Conservation (phyloP, 2,329 filamentous ascomycete genomes). For the Fusarium sp. region DNA sequence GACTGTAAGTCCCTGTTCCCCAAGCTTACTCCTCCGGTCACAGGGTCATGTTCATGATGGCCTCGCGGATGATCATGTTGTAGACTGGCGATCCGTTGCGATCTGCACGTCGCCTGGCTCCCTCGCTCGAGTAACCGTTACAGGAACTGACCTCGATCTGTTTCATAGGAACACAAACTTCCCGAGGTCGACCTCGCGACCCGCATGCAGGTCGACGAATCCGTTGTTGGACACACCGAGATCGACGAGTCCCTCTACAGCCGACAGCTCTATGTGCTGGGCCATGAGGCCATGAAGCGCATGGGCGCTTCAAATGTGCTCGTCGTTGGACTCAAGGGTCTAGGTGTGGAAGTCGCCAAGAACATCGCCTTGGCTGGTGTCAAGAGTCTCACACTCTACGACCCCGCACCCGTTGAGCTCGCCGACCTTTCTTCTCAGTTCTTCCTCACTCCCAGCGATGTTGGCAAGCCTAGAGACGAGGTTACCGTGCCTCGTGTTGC, state of each 20-base stretch:
- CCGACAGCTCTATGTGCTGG: conserved; percentile 80
- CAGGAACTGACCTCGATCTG: conserved; percentile 21
- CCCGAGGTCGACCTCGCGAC: conserved; percentile 75
- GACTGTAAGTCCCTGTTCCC: conserved; percentile 65
- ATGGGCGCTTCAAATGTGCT: conserved; percentile 98
- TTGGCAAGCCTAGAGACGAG: conserved; percentile 91
- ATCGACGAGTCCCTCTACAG: conserved; percentile 84
- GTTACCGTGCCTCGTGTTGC: conserved; percentile 91
- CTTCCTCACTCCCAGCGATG: conserved; percentile 90
- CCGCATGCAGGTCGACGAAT: conserved; percentile 76
- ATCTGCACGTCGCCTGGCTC: not conserved
- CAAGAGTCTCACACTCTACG: conserved; percentile 95
- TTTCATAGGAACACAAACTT: conserved; percentile 65
- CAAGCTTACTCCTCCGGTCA: not conserved
- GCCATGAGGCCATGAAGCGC: conserved; percentile 94
- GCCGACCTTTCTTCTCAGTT: conserved; percentile 97
- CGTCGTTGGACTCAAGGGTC: conserved; percentile 90
- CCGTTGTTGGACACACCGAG: conserved; percentile 68
- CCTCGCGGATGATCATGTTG: conserved; percentile 19
- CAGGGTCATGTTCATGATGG: conserved; percentile 12
- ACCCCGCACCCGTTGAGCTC: conserved; percentile 87
- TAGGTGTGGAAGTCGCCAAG: conserved; percentile 98
- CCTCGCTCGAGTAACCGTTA: not conserved
- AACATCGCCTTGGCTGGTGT: conserved; percentile 98
- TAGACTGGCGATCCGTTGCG: conserved; percentile 1